These are phyloP conservation scores for Diplodia scrobiculata DNA, from an alignment of 2,329 filamentous ascomycete species.

Conservation along the genomic window DNA sequence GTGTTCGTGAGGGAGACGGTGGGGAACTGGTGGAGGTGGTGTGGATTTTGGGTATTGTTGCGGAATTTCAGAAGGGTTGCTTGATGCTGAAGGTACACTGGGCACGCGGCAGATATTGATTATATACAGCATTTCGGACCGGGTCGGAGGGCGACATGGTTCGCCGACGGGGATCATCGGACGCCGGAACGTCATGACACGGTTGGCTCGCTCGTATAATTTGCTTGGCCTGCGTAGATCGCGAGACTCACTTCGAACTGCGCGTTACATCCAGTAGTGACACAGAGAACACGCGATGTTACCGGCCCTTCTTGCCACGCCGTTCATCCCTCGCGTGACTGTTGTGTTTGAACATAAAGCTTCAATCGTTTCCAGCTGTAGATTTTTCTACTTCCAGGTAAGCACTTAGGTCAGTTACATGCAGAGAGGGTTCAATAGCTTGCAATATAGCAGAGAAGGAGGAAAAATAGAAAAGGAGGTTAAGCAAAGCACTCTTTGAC, in stretches of 20 bases:
- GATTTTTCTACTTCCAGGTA: too few species aligned
- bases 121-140: neutral
- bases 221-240: slow-evolving; percentile 6
- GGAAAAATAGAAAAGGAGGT: too few species aligned
- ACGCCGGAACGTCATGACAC: neutral
- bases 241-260: neutral
- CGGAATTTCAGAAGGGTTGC: neutral
- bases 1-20: neutral
- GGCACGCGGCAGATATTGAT: neutral
- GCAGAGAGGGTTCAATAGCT: too few species aligned
- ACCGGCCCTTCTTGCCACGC: too few species aligned
- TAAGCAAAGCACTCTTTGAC: too few species aligned
- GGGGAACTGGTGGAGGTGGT: neutral
- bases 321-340: too few species aligned
- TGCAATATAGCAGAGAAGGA: too few species aligned
- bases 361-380: too few species aligned
- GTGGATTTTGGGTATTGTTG: neutral
- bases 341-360: too few species aligned
- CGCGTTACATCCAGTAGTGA: too few species aligned
- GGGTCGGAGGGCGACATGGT: neutral
- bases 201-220: neutral
- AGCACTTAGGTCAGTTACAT: too few species aligned
- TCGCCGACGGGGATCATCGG: neutral
- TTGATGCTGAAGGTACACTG: neutral
- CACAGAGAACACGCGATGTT: too few species aligned